Evolutionary conservation across 2,329 filamentous ascomycete species (phyloP), one percentile per base, ranked within the genome.

Genomic region (Blumeriella jaapii): DNA sequence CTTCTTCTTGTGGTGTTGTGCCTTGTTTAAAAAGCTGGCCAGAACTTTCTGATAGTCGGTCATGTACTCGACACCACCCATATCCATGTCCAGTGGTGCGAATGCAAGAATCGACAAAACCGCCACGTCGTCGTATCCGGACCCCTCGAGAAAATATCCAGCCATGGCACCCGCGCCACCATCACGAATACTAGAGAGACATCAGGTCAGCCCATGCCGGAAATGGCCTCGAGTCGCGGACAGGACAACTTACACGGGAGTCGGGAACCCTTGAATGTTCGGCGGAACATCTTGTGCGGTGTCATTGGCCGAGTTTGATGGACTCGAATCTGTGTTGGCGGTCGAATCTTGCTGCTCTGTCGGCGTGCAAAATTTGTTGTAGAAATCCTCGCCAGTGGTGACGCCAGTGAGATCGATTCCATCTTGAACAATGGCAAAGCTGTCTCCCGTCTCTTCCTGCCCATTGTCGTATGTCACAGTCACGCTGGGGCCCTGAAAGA

Each of bases 391-490:
- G 6, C 31, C 31, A 18, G 10, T 33, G 14, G 11, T 29, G n/a
- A 40, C 34, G 8, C 34, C 24, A 3, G 23, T 18, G 24, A 36
- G 36, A 10, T 36, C 26, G 2, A 25, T n/a, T 12, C 8, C 16
- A 7, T 32, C 7, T 12, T 27, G 31, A 8, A 35, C 17, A 8
- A 10, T 10, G 5, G 33, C 34, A n/a, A 32, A 25, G 18, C 22
- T 33, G 10, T 33, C 14, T 13, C 26, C 31, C 15, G 31, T 33
- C 15, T 16, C 26, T 16, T 33, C 22, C 8, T 25, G 20, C 25
- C 38, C 38, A 12, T 40, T 40, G 6, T 28, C 38, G 22, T 32
- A 36, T 5, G 23, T 40, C 13, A 33, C 20, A 5, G 31, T 33
- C 10, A 33, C 31, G 11, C 31, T 33, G 8, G 31, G 11, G 16